These are phyloP conservation scores for Auriculariales sp. DNA, from an alignment of 768 basidiomycete species.

Conservation along the genomic window DNA sequence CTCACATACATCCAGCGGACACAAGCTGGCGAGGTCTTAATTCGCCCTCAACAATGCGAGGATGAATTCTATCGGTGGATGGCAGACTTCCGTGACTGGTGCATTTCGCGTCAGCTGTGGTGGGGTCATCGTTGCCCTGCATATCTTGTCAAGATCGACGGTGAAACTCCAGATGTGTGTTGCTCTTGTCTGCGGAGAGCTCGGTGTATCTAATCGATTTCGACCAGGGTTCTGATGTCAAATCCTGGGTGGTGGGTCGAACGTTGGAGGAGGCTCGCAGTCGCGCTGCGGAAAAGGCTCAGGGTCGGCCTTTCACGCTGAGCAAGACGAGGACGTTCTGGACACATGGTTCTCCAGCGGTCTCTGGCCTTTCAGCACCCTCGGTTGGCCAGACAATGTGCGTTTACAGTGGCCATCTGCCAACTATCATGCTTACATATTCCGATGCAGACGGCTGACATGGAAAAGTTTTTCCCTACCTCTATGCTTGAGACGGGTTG, in stretches of 20 bases:
- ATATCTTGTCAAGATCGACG: constrained; percentile 80
- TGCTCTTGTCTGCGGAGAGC: background rate
- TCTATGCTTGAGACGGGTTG: constrained; percentile 94
- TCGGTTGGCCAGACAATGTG: constrained; percentile 95
- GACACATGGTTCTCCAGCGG: constrained; percentile 99
- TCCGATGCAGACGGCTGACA: constrained; percentile 49
- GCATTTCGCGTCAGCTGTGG: constrained; percentile 97
- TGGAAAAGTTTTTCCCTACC: constrained; percentile 74
- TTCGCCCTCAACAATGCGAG: constrained; percentile 75
- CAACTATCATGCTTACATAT: constrained; percentile 4
- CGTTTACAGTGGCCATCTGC: constrained; percentile 1
- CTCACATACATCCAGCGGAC: constrained; percentile 46
- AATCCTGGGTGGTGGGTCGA: constrained; percentile 86
- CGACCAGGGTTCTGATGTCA: constrained; percentile 45
- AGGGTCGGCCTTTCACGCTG: constrained; percentile 55
- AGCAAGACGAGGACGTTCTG: constrained; percentile 93
- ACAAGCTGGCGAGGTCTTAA: constrained; percentile 68
- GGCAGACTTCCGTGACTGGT: constrained; percentile 95
- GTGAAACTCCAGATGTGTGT: constrained; percentile 49
- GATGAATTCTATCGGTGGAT: constrained; percentile 95
- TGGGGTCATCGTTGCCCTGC: constrained; percentile 97
- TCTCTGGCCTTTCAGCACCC: constrained; percentile 92
- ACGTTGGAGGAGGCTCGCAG: constrained; percentile 60
- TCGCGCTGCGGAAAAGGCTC: constrained; percentile 56
- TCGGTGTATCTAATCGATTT: background rate